phyloP scores from a whole-genome alignment of 148 eudicot species.

The Fallopia convolvulus region DNA sequence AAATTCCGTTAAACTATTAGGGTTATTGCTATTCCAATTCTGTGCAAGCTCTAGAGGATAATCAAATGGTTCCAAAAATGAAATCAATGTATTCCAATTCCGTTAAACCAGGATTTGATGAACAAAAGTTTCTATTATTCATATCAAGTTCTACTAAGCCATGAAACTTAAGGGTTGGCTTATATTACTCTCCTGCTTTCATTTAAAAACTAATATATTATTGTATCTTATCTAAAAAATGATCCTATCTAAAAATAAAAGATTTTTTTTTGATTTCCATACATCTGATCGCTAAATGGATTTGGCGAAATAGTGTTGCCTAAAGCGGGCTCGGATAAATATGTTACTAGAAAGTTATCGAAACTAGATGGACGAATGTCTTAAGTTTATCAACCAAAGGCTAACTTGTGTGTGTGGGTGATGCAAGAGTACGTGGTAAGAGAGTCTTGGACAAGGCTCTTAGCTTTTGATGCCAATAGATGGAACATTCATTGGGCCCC shows the following conservation, averaged over 20 bases:
- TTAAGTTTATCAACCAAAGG: not conserved
- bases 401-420: not conserved
- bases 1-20: constrained; percentile 9
- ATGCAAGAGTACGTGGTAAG: not conserved
- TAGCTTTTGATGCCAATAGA: no score
- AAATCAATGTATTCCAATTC: constrained; percentile 41
- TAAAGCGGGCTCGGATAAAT: no score
- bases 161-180: constrained; percentile 47
- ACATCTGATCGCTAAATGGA: no score
- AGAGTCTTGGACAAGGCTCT: not conserved
- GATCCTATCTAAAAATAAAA: no score
- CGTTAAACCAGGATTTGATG: constrained; percentile 37
- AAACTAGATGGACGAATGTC: not conserved
- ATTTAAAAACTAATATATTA: no score
- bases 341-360: no score
- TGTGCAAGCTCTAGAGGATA: constrained; percentile 53
- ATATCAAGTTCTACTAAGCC: constrained; percentile 34
- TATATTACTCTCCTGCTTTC: no score
- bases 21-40: constrained; percentile 66
- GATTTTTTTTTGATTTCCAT: no score
- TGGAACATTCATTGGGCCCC: no score
- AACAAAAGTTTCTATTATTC: constrained; percentile 39
- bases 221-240: no score
- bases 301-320: not conserved
- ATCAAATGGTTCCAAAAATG: constrained; percentile 43